These are phyloP conservation scores for Acarospora socialis DNA, from an alignment of 2,329 filamentous ascomycete genomes.

Conservation along the genomic window DNA sequence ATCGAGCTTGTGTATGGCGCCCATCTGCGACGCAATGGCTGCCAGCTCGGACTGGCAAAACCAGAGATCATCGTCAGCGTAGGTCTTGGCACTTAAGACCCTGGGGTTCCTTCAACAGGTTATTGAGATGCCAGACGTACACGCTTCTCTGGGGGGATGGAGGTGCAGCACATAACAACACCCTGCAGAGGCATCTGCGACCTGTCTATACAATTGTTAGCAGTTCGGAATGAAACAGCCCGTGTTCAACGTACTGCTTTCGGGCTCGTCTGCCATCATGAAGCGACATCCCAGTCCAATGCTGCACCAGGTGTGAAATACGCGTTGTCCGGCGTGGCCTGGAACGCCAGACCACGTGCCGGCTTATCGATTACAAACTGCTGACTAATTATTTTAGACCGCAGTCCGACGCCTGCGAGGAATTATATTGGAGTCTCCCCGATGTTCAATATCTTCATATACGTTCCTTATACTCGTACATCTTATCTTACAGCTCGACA, in stretches of 20 bases:
- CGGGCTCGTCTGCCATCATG: background rate
- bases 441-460: too few relatives aligned
- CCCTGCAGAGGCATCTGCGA: conserved; percentile 49
- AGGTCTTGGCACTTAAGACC: background rate
- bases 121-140: conserved; percentile 35
- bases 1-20: conserved; percentile 75
- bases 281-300: too few relatives aligned
- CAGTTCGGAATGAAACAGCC: background rate
- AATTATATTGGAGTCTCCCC: too few relatives aligned
- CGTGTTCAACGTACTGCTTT: background rate
- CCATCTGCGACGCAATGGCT: conserved; percentile 55
- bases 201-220: conserved; percentile 33
- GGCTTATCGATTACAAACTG: too few relatives aligned
- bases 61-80: conserved; percentile 1
- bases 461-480: too few relatives aligned
- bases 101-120: conserved; percentile 6
- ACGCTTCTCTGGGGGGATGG: conserved; percentile 62
- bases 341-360: too few relatives aligned
- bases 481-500: too few relatives aligned
- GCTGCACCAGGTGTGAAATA: too few relatives aligned
- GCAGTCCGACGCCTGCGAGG: too few relatives aligned
- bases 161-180: conserved; percentile 76
- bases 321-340: too few relatives aligned
- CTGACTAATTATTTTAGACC: too few relatives aligned
- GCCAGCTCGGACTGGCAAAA: conserved; percentile 25